phyloP scores from a whole-genome alignment of 768 basidiomycete genomes.

The Chiua virens region DNA sequence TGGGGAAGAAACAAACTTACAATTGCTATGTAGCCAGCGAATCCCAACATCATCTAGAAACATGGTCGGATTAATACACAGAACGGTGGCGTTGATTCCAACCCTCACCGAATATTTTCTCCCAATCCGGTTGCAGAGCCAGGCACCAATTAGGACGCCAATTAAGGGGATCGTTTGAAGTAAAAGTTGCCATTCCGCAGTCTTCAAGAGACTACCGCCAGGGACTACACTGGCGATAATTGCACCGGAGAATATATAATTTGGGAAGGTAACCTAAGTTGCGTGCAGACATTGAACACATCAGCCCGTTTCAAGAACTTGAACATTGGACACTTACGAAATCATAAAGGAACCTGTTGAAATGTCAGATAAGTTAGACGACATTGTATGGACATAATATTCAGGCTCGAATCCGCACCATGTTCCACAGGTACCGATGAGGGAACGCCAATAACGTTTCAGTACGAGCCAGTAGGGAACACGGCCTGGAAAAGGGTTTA shows the following conservation, averaged over 20 bases:
- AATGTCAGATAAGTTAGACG: slow-evolving; percentile 1
- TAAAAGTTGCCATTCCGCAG: slow-evolving; percentile 70
- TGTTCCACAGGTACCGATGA: slow-evolving; percentile 72
- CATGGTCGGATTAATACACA: slow-evolving; percentile 1
- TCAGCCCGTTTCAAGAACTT: background rate
- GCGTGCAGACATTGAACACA: background rate
- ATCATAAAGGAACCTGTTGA: slow-evolving; percentile 64
- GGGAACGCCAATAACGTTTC: slow-evolving; percentile 61
- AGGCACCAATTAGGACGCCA: slow-evolving; percentile 52
- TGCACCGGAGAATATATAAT: slow-evolving; percentile 66
- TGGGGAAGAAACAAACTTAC: slow-evolving; percentile 30
- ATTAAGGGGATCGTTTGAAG: slow-evolving; percentile 62
- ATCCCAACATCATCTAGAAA: slow-evolving; percentile 61
- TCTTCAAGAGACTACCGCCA: slow-evolving; percentile 50
- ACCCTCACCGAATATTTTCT: slow-evolving; percentile 52
- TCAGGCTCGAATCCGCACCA: slow-evolving; percentile 42
- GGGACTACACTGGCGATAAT: slow-evolving; percentile 69
- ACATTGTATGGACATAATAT: background rate
- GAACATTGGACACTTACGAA: slow-evolving; percentile 39
- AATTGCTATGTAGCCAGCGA: slow-evolving; percentile 65
- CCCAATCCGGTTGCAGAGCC: slow-evolving; percentile 52
- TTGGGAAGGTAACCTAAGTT: slow-evolving; percentile 62
- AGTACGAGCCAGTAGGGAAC: slow-evolving; percentile 63
- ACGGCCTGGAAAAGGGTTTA: slow-evolving; percentile 33
- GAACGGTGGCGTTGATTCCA: background rate